Evolutionary conservation across 2,329 filamentous ascomycete genomes (phyloP).

Genomic region (Ophidiomyces ophidiicola): DNA sequence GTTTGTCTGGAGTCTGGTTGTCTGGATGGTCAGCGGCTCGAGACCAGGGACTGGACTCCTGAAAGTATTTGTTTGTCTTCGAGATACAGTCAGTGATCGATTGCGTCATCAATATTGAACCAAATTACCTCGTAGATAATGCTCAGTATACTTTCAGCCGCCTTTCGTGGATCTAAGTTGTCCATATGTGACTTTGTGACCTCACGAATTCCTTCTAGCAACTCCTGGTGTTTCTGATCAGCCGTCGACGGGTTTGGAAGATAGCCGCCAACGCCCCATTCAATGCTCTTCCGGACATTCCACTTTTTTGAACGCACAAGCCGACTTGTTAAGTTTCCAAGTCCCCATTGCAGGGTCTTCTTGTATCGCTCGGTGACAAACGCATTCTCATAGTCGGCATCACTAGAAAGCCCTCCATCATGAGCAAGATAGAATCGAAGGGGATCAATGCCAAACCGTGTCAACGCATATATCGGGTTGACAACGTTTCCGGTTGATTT

Average conservation of each 20-base stretch:
- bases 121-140: conserved; percentile 10
- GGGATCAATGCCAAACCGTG: conserved; percentile 74
- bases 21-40: conserved; percentile 14
- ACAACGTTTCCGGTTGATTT: conserved; percentile 93
- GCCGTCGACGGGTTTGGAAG: conserved; percentile 22
- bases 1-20: conserved; percentile 27
- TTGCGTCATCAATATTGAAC: background rate
- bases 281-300: conserved; percentile 51
- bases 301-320: conserved; percentile 57
- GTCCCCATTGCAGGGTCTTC: conserved; percentile 60
- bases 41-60: conserved; percentile 55
- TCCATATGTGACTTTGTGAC: conserved; percentile 48
- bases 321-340: conserved; percentile 70
- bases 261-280: conserved; percentile 24
- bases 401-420: conserved; percentile 62
- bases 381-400: conserved; percentile 74
- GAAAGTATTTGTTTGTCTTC: conserved; percentile 57
- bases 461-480: conserved; percentile 81
- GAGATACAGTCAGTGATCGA: conserved; percentile 2
- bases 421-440: conserved; percentile 82
- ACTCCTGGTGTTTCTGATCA: conserved; percentile 27
- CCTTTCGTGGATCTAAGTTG: conserved; percentile 50
- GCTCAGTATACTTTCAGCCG: conserved; percentile 52
- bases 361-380: conserved; percentile 65
- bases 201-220: conserved; percentile 32